phyloP scores from a whole-genome alignment of 257 asterid species.

The Verbena officinalis region DNA sequence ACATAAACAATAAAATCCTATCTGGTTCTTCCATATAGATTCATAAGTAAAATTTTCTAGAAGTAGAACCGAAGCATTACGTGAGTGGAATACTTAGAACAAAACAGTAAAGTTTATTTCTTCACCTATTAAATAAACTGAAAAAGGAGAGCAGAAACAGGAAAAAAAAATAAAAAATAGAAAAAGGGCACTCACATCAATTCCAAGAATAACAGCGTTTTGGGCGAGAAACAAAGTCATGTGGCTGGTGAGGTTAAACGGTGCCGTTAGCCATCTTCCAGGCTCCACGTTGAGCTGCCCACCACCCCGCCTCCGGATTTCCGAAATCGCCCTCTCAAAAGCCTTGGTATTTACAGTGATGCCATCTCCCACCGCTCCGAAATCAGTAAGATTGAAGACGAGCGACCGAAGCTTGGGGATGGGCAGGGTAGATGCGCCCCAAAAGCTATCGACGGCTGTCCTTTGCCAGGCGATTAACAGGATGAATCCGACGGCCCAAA shows the following conservation, averaged over 20 bases:
- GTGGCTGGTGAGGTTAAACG: slow-evolving; percentile 88
- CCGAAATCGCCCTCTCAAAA: slow-evolving; percentile 75
- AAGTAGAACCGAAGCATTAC: neutral
- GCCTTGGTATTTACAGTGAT: slow-evolving; percentile 65
- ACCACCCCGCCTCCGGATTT: slow-evolving; percentile 66
- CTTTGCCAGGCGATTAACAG: slow-evolving; percentile 65
- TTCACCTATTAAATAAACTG: slow-evolving; percentile 15
- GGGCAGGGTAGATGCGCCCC: slow-evolving; percentile 47
- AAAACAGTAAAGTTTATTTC: neutral
- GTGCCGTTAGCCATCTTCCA: slow-evolving; percentile 91
- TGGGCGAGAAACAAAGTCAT: slow-evolving; percentile 76
- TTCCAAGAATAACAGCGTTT: slow-evolving; percentile 80
- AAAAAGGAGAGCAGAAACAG: too few species aligned
- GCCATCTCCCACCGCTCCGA: slow-evolving; percentile 93
- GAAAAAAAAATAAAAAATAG: neutral
- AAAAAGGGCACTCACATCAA: slow-evolving; percentile 53
- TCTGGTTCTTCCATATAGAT: neutral
- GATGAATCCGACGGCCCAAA: slow-evolving; percentile 79
- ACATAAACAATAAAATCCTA: neutral
- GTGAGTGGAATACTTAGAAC: neutral
- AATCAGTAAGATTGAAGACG: slow-evolving; percentile 71
- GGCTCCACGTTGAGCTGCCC: slow-evolving; percentile 88
- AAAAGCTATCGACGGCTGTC: slow-evolving; percentile 54
- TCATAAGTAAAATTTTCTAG: neutral
- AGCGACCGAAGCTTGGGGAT: slow-evolving; percentile 70